Evolutionary conservation across 2,329 filamentous ascomycete genomes (phyloP).

Genomic region (Nothopassalora personata): DNA sequence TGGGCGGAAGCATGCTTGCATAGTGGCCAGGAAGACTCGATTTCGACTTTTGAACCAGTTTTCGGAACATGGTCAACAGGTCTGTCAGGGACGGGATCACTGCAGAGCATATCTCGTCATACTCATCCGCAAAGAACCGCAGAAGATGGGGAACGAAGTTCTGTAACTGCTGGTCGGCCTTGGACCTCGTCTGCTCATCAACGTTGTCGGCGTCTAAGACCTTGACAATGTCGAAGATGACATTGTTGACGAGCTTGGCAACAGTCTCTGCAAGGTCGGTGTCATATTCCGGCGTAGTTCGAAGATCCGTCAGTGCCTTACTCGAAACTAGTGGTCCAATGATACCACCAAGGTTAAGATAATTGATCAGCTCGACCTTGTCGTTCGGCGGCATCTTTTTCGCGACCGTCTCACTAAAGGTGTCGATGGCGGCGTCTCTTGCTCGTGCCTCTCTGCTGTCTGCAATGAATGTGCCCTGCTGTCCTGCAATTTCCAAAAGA

Average conservation of each 20-base stretch:
- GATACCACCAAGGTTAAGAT: slow-evolving; percentile 81
- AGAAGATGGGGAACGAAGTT: slow-evolving; percentile 81
- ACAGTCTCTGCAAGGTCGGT: slow-evolving; percentile 92
- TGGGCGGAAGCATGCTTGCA: slow-evolving; percentile 74
- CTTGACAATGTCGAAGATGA: slow-evolving; percentile 78
- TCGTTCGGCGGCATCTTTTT: slow-evolving; percentile 96
- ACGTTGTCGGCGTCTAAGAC: slow-evolving; percentile 67
- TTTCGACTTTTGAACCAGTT: slow-evolving; percentile 60
- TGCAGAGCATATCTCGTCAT: slow-evolving; percentile 94
- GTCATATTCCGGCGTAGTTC: slow-evolving; percentile 82
- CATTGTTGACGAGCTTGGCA: slow-evolving; percentile 90
- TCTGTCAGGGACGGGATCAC: slow-evolving; percentile 92
- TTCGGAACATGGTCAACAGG: slow-evolving; percentile 82
- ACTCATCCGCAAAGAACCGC: slow-evolving; percentile 95
- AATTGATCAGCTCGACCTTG: slow-evolving; percentile 89
- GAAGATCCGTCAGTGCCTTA: slow-evolving; percentile 70
- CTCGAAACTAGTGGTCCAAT: slow-evolving; percentile 80
- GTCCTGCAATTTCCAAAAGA: slow-evolving; percentile 82
- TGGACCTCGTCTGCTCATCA: slow-evolving; percentile 60
- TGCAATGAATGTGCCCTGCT: slow-evolving; percentile 53
- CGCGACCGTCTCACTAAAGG: slow-evolving; percentile 89
- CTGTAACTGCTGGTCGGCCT: slow-evolving; percentile 76
- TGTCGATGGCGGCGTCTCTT: slow-evolving; percentile 85
- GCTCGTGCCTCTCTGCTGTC: slow-evolving; percentile 64
- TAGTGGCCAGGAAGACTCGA: slow-evolving; percentile 67